Percentiles rank a stretch among this genome's conserved stretches.
Evolutionary conservation across 495 filamentous ascomycete species (phyloP).

Genomic region (Penicillium desertorum): DNA sequence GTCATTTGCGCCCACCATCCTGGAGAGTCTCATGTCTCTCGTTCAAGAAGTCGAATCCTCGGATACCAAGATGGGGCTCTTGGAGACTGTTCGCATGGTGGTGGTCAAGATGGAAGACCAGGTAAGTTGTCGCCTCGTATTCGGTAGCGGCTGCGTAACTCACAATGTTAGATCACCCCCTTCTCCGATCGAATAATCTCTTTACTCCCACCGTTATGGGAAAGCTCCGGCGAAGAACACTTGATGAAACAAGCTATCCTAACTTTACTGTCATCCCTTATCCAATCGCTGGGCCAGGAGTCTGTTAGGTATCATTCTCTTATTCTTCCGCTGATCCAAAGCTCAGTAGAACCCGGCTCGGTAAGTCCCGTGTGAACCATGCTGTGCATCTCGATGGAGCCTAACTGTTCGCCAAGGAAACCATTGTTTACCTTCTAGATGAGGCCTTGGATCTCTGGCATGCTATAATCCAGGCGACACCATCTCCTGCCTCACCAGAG

Average conservation of each 20-base stretch:
- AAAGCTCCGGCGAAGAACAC: conserved; percentile 73
- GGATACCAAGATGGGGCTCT: conserved; percentile 82
- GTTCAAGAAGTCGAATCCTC: conserved; percentile 77
- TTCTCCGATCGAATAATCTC: conserved; percentile 79
- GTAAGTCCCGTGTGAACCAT: conserved; percentile 36
- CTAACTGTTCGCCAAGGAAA: conserved; percentile 46
- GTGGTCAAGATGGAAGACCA: conserved; percentile 76
- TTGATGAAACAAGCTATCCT: conserved; percentile 90
- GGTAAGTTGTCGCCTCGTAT: conserved; percentile 41
- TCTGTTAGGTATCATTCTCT: conserved; percentile 68
- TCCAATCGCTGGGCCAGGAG: conserved; percentile 72
- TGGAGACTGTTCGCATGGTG: conserved; percentile 78
- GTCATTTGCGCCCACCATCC: conserved; percentile 67
- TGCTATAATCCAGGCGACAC: conserved; percentile 69
- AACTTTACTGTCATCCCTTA: conserved; percentile 74
- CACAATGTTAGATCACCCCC: conserved; percentile 51
- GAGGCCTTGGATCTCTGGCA: conserved; percentile 90
- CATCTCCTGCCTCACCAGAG: conserved; percentile 60
- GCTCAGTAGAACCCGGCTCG: conserved; percentile 75
- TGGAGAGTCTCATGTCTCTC: conserved; percentile 68
- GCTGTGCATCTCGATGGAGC: neutral
- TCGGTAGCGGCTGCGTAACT: conserved; percentile 11
- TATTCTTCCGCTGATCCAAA: conserved; percentile 75
- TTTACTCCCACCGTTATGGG: conserved; percentile 82
- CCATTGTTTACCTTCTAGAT: conserved; percentile 81